Evolutionary conservation across 1,284 basidiomycete genomes (phyloP).

Genomic region (Ceratobasidium papillatum): DNA sequence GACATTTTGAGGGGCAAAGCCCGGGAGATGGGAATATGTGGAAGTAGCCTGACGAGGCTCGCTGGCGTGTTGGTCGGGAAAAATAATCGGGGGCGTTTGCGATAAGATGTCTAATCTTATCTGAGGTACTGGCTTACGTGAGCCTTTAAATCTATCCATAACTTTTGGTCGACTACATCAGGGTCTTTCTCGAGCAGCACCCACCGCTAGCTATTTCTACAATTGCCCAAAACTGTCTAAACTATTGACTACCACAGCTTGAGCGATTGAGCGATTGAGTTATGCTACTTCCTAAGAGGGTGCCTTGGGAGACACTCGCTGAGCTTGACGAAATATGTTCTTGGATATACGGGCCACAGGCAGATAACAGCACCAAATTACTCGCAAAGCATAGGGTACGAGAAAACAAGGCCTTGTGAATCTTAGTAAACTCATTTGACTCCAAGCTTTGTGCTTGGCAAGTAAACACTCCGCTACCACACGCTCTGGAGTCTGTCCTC

Average conservation of each 20-base stretch:
- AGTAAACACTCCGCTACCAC: slow-evolving; percentile 72
- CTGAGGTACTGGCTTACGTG: slow-evolving; percentile 9
- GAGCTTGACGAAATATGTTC: slow-evolving; percentile 86
- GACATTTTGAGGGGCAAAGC: slow-evolving; percentile 38
- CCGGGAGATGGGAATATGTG: slow-evolving; percentile 30
- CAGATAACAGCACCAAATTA: slow-evolving; percentile 63
- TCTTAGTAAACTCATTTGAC: slow-evolving; percentile 9
- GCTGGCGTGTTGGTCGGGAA: slow-evolving; percentile 42
- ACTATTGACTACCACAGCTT: background rate
- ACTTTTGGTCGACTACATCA: too few species aligned
- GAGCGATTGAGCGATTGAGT: background rate
- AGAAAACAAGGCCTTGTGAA: slow-evolving; percentile 22
- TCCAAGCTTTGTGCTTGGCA: slow-evolving; percentile 79
- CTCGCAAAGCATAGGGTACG: slow-evolving; percentile 77
- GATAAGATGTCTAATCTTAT: slow-evolving; percentile 37
- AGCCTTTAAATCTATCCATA: background rate
- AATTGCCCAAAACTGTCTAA: too few species aligned
- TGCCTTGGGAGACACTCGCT: slow-evolving; percentile 78
- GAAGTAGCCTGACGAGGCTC: slow-evolving; percentile 19
- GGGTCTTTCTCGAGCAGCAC: too few species aligned
- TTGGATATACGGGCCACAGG: slow-evolving; percentile 78
- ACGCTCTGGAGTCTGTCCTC: slow-evolving; percentile 75
- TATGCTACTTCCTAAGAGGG: slow-evolving; percentile 82
- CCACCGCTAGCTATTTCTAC: too few species aligned
- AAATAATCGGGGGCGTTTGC: slow-evolving; percentile 42